phyloP scores from a whole-genome alignment of 1,284 basidiomycete species.

The Phlebopus sp. region DNA sequence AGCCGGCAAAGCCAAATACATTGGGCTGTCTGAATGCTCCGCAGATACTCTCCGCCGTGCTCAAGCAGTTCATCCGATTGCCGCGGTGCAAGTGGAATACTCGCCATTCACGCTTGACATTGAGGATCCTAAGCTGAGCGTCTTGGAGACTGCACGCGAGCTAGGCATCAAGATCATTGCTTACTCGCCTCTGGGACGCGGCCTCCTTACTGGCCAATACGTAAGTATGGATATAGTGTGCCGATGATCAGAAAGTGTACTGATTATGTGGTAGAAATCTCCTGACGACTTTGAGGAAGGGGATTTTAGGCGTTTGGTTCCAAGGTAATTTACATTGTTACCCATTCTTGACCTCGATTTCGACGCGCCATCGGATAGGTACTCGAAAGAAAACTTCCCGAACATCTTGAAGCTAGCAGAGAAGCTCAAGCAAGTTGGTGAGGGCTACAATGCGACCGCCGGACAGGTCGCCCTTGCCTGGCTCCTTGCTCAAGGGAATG shows the following conservation, averaged over 20 bases:
- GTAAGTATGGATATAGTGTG: conserved; percentile 14
- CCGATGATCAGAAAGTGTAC: background rate
- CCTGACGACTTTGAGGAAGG: conserved; percentile 40
- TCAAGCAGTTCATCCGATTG: conserved; percentile 36
- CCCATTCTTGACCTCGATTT: background rate
- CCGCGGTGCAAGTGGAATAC: conserved; percentile 46
- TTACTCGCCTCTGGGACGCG: conserved; percentile 44
- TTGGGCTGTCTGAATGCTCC: conserved; percentile 46
- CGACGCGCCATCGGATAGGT: conserved; percentile 14
- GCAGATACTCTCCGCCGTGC: conserved; percentile 46
- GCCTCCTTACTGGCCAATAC: conserved; percentile 42
- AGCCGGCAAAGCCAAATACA: conserved; percentile 40
- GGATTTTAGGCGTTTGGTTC: conserved; percentile 31
- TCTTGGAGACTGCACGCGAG: conserved; percentile 30
- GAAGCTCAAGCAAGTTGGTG: conserved; percentile 32
- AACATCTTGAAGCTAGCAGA: conserved; percentile 42
- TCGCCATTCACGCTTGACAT: conserved; percentile 41
- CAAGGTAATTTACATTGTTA: conserved; percentile 15
- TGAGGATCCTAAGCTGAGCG: conserved; percentile 24
- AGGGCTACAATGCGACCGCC: conserved; percentile 33
- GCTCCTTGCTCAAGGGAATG: conserved; percentile 39
- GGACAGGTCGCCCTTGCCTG: conserved; percentile 49
- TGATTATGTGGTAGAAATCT: conserved; percentile 25
- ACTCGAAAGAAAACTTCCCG: conserved; percentile 38
- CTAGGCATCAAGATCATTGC: conserved; percentile 35